Evolutionary conservation across 495 filamentous ascomycete genomes (phyloP), one percentile per base, ranked within the genome.

Genomic region (Saxophila tyrrhenica): DNA sequence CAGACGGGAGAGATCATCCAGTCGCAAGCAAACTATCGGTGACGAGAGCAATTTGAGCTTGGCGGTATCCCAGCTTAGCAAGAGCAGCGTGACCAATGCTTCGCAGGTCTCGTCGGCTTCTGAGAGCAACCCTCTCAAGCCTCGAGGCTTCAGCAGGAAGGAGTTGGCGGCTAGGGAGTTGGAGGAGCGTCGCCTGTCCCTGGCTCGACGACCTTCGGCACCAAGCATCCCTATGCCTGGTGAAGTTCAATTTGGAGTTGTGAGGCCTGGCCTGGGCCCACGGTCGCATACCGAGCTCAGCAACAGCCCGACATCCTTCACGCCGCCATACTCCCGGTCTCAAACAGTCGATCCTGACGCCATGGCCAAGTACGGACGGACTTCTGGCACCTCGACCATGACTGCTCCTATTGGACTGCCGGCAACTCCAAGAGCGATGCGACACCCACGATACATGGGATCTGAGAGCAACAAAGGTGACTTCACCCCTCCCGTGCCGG

Each of bases 381-480:
- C 25, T 16, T 64, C 51, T 38, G 62, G 63, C 32, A 68, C 67
- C 9, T 64, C 68, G 15, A 69, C 58, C 15, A 52, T 48, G 22
- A 60, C 56, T 19, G 55, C 56, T 10, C 69, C 58, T 8, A 73
- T 89, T 51, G 88, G 89, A 1, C 74, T 94, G 1, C 87, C 89
- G 41, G 85, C 87, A 2, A 94, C 87, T 7, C 87, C 89, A 20
- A 76, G 83, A 69, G 87, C 87, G 1, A 92, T 94, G 87, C 78
- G 84, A 23, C 81, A 89, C 64, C 79, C 81, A 2, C 82, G 83
- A 46, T 82, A 89, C 58, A 68, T 68, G 58, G 59, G 55, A 22
- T 15, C 57, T n/a, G 76, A 81, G 58, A 73, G 75, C 0, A 74
- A 81, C 39, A 71, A 77, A 42, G 71, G 71, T 51, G 74, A 78